A percentile compares a stretch with the other conserved stretches of the same genome.
phyloP scores from a whole-genome alignment of 768 basidiomycete species.

The Kwoniella sp. region DNA sequence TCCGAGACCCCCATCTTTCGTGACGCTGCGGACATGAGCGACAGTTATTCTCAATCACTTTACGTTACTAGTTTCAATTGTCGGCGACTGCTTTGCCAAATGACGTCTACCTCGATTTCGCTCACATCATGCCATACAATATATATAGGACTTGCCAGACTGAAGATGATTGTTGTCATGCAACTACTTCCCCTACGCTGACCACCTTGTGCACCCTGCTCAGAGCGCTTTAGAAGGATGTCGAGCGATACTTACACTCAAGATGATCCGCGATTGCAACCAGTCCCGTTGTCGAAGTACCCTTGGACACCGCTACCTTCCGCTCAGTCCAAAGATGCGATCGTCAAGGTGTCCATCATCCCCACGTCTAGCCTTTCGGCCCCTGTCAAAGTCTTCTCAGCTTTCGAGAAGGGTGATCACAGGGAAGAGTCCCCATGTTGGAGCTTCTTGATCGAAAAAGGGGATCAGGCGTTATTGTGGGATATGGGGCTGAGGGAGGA shows the following conservation, averaged over 20 bases:
- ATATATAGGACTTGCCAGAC: too few relatives aligned
- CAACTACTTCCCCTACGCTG: too few relatives aligned
- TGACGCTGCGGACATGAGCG: too few relatives aligned
- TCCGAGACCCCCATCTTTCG: too few relatives aligned
- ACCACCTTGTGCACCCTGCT: too few relatives aligned
- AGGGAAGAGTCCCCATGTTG: slow-evolving; percentile 23
- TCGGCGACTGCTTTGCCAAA: too few relatives aligned
- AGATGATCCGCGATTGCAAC: slow-evolving; percentile 23
- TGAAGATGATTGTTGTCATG: too few relatives aligned
- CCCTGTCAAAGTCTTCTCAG: slow-evolving; percentile 16
- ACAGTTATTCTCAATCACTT: too few relatives aligned
- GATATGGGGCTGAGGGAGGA: slow-evolving; percentile 38
- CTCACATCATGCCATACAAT: too few relatives aligned
- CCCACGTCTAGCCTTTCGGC: slow-evolving; percentile 24
- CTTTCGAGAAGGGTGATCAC: slow-evolving; percentile 24
- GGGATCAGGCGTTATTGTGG: slow-evolving; percentile 26
- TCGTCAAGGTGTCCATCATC: slow-evolving; percentile 29
- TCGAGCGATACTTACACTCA: slow-evolving; percentile 21
- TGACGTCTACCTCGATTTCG: too few relatives aligned
- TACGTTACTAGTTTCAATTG: too few relatives aligned
- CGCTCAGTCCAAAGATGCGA: slow-evolving; percentile 10
- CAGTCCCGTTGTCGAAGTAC: slow-evolving; percentile 15
- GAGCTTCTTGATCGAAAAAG: slow-evolving; percentile 34
- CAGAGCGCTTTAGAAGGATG: neutral
- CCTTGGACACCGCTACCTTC: slow-evolving; percentile 30